Evolutionary conservation across 208 protist species (phyloP), one percentile per base, ranked within the genome.

Genomic region (Leishmania gerbilli): DNA sequence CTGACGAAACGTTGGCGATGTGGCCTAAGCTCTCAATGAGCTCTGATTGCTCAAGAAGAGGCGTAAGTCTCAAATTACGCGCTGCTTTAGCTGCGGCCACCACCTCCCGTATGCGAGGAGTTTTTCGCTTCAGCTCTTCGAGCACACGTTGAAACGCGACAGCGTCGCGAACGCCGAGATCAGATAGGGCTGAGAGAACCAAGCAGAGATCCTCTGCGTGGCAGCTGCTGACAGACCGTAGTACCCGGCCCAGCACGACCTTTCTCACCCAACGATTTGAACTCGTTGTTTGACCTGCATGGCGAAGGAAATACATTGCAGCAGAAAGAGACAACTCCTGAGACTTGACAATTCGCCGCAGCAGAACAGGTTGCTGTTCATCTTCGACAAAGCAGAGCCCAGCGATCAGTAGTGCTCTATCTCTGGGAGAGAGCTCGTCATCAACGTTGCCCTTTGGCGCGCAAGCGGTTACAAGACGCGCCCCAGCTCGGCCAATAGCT

Each of bases 91-190:
- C 83, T 5, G 76, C 83, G 21, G 49, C 55, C 8, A 81, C 49
- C 13, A 83, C 62, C 21, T 87, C 76, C 3, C 45, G n/a, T 53
- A 71, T 47, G 4, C 65, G 60, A 27, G 65, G 78, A 9, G 21
- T 53, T 53, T 69, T 81, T n/a, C 49, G 53, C 40, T 67, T 55
- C 5, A 87, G 56, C 31, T 74, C 69, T 37, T 78, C 55, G 7
- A 87, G 31, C 27, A 87, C 42, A 24, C 68, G 79, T 49, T 81
- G 78, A 40, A 87, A 81, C 3, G 75, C 76, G 47, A 62, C 72
- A 62, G 56, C 83, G 45, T 87, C 83, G 24, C 83, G 72, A 75
- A 87, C 68, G 11, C 65, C 8, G 0, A 87, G 65, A 27, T 87
- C 79, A 15, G 79, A 76, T 42, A 87, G 67, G 24, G 76, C 37